Evolutionary conservation across 257 asterid genomes (phyloP).

Genomic region (Scutellaria barbata): DNA sequence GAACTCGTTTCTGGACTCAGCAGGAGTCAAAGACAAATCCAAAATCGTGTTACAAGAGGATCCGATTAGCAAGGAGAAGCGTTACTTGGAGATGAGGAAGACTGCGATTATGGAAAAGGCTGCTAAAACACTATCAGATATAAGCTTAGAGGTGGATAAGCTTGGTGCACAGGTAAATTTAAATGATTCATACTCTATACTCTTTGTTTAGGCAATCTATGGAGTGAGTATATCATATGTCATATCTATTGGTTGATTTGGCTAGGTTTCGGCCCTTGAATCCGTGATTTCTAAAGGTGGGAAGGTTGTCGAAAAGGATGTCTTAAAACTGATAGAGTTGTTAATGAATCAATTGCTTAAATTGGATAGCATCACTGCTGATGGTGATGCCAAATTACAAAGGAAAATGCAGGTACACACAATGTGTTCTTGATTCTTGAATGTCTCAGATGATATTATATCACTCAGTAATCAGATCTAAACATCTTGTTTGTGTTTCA

Average conservation of each 20-base stretch:
- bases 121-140: slow-evolving; percentile 64
- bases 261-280: slow-evolving; percentile 77
- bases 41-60: slow-evolving; percentile 83
- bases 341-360: slow-evolving; percentile 82
- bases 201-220: no score
- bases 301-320: slow-evolving; percentile 73
- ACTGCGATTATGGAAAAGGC: slow-evolving; percentile 71
- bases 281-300: slow-evolving; percentile 65
- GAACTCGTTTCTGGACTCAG: slow-evolving; percentile 63
- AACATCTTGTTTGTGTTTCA: no score
- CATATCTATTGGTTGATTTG: not conserved
- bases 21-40: slow-evolving; percentile 84
- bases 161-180: slow-evolving; percentile 67
- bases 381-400: slow-evolving; percentile 77
- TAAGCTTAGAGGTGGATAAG: slow-evolving; percentile 81
- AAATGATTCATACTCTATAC: no score
- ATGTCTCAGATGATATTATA: no score
- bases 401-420: slow-evolving; percentile 77
- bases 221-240: not conserved
- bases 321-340: slow-evolving; percentile 61
- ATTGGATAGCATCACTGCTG: slow-evolving; percentile 69
- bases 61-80: slow-evolving; percentile 72
- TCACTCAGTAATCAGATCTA: not conserved
- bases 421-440: not conserved
- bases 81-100: slow-evolving; percentile 71